These are phyloP conservation scores for Kwoniella sp. DNA, from an alignment of 768 basidiomycete species.

Conservation along the genomic window DNA sequence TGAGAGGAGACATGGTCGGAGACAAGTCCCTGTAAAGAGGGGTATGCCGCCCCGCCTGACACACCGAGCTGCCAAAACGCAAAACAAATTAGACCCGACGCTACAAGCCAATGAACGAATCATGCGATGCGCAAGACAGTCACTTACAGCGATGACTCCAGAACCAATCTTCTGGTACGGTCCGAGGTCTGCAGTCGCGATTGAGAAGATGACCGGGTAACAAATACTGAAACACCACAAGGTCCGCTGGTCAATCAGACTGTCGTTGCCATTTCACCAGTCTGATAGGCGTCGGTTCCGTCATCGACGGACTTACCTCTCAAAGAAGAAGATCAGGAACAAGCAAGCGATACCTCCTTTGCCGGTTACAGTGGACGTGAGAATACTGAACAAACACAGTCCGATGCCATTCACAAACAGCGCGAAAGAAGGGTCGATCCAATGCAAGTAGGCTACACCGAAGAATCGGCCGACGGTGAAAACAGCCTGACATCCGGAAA, in stretches of 20 bases:
- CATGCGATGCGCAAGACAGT: too few species aligned
- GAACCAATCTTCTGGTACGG: constrained; percentile 29
- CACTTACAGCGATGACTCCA: constrained; percentile 22
- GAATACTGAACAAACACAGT: constrained; percentile 39
- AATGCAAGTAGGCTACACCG: constrained; percentile 31
- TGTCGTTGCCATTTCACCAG: not conserved
- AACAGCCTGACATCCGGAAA: constrained; percentile 29
- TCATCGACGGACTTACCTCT: constrained; percentile 7
- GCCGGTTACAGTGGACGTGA: constrained; percentile 36
- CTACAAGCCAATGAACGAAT: too few species aligned
- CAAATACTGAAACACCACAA: constrained; percentile 9
- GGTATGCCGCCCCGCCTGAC: constrained; percentile 30
- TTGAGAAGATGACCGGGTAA: constrained; percentile 32
- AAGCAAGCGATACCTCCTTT: constrained; percentile 40
- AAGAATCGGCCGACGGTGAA: constrained; percentile 47
- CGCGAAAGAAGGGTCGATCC: constrained; percentile 34
- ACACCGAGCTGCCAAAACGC: constrained; percentile 10
- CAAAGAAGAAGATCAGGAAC: constrained; percentile 50
- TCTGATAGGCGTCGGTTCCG: not conserved
- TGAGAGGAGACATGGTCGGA: constrained; percentile 20
- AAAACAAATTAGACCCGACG: too few species aligned
- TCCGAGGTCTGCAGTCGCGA: constrained; percentile 34
- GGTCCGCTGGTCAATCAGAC: not conserved
- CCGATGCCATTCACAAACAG: constrained; percentile 35
- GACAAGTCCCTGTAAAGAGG: constrained; percentile 23